Evolutionary conservation across 352 stramenopile genomes (phyloP).

Genomic region (Phytopythium kandeliae): DNA sequence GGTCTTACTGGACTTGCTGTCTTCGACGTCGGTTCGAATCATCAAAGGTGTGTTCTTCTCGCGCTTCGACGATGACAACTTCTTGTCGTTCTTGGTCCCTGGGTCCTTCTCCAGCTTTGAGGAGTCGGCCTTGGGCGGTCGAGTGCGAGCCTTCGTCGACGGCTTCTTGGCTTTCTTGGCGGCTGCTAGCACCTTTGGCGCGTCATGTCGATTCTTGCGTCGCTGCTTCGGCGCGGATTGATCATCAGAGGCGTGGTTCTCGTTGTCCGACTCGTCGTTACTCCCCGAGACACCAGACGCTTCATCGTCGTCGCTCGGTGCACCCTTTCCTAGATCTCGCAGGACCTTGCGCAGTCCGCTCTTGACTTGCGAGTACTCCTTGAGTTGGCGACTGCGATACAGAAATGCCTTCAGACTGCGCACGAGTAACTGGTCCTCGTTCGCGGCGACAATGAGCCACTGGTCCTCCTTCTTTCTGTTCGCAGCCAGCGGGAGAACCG

Average conservation of each 20-base stretch:
- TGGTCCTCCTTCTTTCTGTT: constrained; percentile 38
- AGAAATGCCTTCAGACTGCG: constrained; percentile 63
- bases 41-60: constrained; percentile 7
- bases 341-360: constrained; percentile 35
- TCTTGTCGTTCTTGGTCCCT: constrained; percentile 10
- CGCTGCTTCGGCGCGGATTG: constrained; percentile 6
- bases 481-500: constrained; percentile 49
- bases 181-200: constrained; percentile 9
- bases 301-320: constrained; percentile 7
- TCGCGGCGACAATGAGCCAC: constrained; percentile 76
- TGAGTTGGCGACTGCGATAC: constrained; percentile 45
- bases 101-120: not conserved
- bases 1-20: not conserved
- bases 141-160: constrained; percentile 9
- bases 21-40: not conserved
- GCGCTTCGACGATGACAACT: constrained; percentile 1
- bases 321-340: constrained; percentile 28
- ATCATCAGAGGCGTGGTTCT: constrained; percentile 3
- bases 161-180: constrained; percentile 15
- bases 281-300: constrained; percentile 8
- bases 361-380: constrained; percentile 39
- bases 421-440: constrained; percentile 66
- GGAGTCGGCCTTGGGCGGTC: constrained; percentile 3
- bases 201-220: not conserved
- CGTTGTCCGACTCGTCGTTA: constrained; percentile 9